Conservation (phyloP, 768 basidiomycete genomes). For the Lyophyllum shimeji region DNA sequence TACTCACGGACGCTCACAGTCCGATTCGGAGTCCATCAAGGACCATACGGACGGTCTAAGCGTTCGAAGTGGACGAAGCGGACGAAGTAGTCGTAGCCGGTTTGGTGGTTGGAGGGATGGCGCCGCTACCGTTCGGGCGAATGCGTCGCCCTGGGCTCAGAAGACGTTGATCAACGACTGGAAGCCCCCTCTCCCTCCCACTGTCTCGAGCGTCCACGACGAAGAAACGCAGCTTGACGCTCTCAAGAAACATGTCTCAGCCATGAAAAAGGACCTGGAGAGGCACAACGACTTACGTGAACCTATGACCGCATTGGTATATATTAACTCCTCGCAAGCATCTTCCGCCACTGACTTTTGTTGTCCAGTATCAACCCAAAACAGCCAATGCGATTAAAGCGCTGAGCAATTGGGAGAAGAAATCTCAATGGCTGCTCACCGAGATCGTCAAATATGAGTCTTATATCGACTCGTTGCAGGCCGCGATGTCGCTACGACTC, state of each 20-base stretch:
- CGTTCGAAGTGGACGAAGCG: slow-evolving; percentile 73
- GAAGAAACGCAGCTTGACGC: slow-evolving; percentile 94
- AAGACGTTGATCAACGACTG: slow-evolving; percentile 86
- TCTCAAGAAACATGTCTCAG: slow-evolving; percentile 74
- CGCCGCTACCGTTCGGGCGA: slow-evolving; percentile 58
- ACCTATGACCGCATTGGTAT: slow-evolving; percentile 80
- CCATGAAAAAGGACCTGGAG: slow-evolving; percentile 76
- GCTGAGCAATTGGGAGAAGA: slow-evolving; percentile 89
- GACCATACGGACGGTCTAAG: slow-evolving; percentile 67
- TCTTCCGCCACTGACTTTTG: slow-evolving; percentile 13
- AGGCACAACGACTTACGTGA: slow-evolving; percentile 80
- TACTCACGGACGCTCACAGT: slow-evolving; percentile 50
- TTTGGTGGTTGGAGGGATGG: slow-evolving; percentile 71
- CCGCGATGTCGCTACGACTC: slow-evolving; percentile 80
- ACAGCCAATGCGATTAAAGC: slow-evolving; percentile 76
- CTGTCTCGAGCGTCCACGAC: slow-evolving; percentile 81
- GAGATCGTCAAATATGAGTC: slow-evolving; percentile 96
- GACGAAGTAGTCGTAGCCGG: slow-evolving; percentile 70
- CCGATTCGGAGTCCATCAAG: slow-evolving; percentile 53
- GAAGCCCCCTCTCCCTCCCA: slow-evolving; percentile 87
- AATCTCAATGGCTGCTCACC: slow-evolving; percentile 82
- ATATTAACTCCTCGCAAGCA: slow-evolving; percentile 9
- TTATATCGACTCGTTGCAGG: slow-evolving; percentile 87
- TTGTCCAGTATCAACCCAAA: slow-evolving; percentile 73
- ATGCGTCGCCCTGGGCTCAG: slow-evolving; percentile 75